Evolutionary conservation across 2,329 filamentous ascomycete species (phyloP).

Genomic region (Elsinoe arachidis): DNA sequence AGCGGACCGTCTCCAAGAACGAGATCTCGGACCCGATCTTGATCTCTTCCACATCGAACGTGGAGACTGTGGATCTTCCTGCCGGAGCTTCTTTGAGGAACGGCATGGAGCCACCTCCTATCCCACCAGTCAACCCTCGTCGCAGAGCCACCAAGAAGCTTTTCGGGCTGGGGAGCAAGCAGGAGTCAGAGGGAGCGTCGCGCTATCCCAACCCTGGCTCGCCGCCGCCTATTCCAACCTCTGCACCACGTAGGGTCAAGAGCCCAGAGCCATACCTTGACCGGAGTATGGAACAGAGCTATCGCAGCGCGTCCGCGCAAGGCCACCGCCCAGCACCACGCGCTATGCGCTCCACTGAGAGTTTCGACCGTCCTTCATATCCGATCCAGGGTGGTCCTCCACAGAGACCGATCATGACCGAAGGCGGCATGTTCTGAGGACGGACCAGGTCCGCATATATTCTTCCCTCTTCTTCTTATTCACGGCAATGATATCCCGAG

Average conservation of each 20-base stretch:
- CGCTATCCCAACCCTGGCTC: constrained; percentile 11
- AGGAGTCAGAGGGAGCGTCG: neutral
- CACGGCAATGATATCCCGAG: constrained; percentile 4
- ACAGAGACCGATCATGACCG: constrained; percentile 15
- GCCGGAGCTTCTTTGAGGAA: constrained; percentile 47
- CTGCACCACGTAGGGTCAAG: constrained; percentile 7
- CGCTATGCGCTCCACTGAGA: constrained; percentile 11
- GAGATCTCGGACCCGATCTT: constrained; percentile 54
- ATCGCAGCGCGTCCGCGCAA: constrained; percentile 1
- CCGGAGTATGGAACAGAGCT: neutral
- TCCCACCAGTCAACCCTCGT: constrained; percentile 53
- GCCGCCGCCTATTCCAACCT: constrained; percentile 5
- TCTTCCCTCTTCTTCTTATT: neutral
- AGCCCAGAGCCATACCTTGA: neutral
- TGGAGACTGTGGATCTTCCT: constrained; percentile 50
- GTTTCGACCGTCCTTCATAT: constrained; percentile 3
- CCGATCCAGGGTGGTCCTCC: constrained; percentile 14
- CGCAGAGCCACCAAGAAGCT: constrained; percentile 38
- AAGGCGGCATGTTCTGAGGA: constrained; percentile 16
- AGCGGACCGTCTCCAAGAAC: constrained; percentile 51
- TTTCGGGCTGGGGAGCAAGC: constrained; percentile 21
- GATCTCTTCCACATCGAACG: constrained; percentile 47
- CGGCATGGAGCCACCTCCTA: constrained; percentile 42
- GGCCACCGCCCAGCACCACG: neutral
- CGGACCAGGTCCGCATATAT: neutral